phyloP scores from a whole-genome alignment of 768 basidiomycete species.

The Russula compacta region DNA sequence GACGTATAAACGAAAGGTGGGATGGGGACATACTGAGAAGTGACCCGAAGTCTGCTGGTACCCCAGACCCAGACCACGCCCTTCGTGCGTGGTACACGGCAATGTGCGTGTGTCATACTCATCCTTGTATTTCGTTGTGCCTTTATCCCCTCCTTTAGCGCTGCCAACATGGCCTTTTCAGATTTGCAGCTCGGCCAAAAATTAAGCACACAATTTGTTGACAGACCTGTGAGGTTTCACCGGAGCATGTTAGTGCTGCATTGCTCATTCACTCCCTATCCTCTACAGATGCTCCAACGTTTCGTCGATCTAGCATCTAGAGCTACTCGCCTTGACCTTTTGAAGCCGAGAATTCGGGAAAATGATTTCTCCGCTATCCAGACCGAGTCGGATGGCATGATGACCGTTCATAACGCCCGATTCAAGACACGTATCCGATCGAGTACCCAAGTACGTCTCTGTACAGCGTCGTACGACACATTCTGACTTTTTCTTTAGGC shows the following conservation, averaged over 20 bases:
- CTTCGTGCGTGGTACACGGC: slow-evolving; percentile 16
- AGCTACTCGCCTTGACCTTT: background rate
- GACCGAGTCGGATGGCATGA: background rate
- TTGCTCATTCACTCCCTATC: background rate
- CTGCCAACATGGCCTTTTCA: background rate
- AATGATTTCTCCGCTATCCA: slow-evolving; percentile 1
- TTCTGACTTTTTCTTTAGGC: background rate
- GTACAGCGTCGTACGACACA: background rate
- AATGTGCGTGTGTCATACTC: background rate
- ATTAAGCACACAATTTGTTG: background rate
- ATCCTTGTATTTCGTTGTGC: background rate
- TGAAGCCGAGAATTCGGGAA: background rate
- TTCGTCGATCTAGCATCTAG: background rate
- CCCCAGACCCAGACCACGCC: background rate
- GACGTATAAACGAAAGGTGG: slow-evolving; percentile 4
- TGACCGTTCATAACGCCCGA: slow-evolving; percentile 1
- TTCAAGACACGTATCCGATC: slow-evolving; percentile 10
- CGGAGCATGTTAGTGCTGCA: too few relatives aligned
- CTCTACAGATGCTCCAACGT: background rate
- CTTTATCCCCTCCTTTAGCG: background rate
- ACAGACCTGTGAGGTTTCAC: background rate
- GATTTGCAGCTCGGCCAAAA: background rate
- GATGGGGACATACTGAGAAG: background rate
- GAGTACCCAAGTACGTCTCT: background rate
- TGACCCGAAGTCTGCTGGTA: background rate